phyloP scores from a whole-genome alignment of 2,329 filamentous ascomycete species.

The Aureobasidium sp. region DNA sequence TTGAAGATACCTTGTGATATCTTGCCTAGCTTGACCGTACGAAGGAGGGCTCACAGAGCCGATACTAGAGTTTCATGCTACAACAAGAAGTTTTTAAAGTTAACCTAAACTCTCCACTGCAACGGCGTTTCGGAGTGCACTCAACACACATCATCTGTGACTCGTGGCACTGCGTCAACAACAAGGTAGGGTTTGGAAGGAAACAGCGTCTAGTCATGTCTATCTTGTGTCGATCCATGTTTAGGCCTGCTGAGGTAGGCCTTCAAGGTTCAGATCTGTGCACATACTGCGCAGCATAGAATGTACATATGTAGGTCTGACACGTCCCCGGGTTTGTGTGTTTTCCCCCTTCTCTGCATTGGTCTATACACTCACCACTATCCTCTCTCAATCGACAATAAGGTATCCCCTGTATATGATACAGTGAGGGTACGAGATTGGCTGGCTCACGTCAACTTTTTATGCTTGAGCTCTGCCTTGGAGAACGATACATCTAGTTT shows the following conservation, averaged over 20 bases:
- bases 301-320: not conserved
- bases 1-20: not conserved
- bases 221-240: not conserved
- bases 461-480: too few species aligned
- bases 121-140: not conserved
- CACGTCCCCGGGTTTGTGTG: not conserved
- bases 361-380: not conserved
- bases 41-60: not conserved
- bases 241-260: not conserved
- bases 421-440: not conserved
- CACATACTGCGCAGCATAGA: not conserved
- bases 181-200: not conserved
- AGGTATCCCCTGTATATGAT: not conserved
- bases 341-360: not conserved
- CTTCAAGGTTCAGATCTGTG: not conserved
- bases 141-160: not conserved
- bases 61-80: constrained; percentile 4
- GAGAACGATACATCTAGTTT: not conserved
- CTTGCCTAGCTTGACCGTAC: not conserved
- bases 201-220: not conserved
- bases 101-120: not conserved
- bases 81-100: not conserved
- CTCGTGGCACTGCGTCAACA: not conserved
- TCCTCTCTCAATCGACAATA: not conserved
- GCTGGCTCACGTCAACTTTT: not conserved